Base-by-base conservation (phyloP, 1,139 yeast genomes). In the Suhomyces bribrorum region DNA sequence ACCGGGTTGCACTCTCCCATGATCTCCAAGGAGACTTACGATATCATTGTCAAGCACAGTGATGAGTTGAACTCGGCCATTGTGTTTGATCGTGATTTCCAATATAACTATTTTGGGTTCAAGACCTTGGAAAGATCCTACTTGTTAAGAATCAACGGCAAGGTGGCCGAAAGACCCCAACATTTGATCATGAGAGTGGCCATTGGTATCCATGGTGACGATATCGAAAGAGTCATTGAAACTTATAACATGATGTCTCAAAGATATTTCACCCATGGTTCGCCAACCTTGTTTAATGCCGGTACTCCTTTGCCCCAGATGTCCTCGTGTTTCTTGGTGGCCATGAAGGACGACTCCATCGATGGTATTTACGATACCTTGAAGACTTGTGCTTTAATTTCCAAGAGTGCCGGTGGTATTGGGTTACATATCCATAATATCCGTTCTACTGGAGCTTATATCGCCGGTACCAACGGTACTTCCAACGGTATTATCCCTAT, bases 161-260 rank as follows among this genome's bases (percentile, higher is more conserved):
- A 78, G 51, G 85, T 85, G 31, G 94, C 89, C 41, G 96, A 87
- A 69, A 82, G 95, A 56, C 96, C 96, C 29, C 96, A 87, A 66
- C 95, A 85, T 62, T 73, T 87, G 74, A 77, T 86, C 47, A 84
- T 87, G 92, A 81, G 96, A 63, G 96, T 87, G 25, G 83, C 95
- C 34, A 75, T 88, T 38, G 96, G 96, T 55, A 86, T 87, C 51
- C 96, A 87, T 54, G 92, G 92, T 43, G 66, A 68, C 35, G 83
- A 87, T 57, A 77, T 88, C 44, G 80, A 77, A 51, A 68, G 75
- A 36, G 94, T 82, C 26, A 64, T 85, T 40, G 94, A 87, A 67
- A 82, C 95, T 34, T 87, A 88, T 64, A 80, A 85, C 34, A 51
- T 74, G 45, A 76, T 77, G 81, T 75, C 81, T 0, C 59, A 59